phyloP scores from a whole-genome alignment of 2,329 filamentous ascomycete genomes.

The Keithomyces neogunnii region DNA sequence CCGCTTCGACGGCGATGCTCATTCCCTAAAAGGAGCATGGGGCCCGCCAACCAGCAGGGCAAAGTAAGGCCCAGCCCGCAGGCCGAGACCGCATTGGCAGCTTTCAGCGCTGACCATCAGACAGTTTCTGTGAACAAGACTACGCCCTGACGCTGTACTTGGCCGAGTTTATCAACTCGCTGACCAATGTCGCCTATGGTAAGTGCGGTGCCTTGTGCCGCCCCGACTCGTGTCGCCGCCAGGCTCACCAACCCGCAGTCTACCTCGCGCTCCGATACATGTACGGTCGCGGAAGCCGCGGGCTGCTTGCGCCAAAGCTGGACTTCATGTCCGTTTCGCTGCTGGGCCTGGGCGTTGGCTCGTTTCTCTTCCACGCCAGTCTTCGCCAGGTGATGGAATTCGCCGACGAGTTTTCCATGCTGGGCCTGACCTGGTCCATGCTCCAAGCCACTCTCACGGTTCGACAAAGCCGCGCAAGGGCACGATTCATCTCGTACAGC shows the following conservation, averaged over 20 bases:
- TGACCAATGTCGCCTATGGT: constrained; percentile 34
- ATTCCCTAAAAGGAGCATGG: constrained; percentile 26
- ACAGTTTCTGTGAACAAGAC: constrained; percentile 38
- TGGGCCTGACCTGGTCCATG: constrained; percentile 42
- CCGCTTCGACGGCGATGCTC: constrained; percentile 25
- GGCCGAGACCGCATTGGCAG: not conserved
- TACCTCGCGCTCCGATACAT: constrained; percentile 32
- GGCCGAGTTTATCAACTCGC: constrained; percentile 35
- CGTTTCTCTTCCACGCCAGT: constrained; percentile 35
- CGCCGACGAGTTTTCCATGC: constrained; percentile 52
- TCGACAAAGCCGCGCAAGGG: constrained; percentile 28
- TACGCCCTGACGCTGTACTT: constrained; percentile 33
- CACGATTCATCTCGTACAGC: constrained; percentile 22
- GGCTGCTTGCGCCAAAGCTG: constrained; percentile 20
- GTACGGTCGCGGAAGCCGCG: constrained; percentile 20
- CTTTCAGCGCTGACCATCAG: not conserved
- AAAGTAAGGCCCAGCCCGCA: constrained; percentile 18
- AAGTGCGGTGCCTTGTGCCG: constrained; percentile 23
- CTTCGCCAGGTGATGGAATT: constrained; percentile 34
- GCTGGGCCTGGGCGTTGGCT: constrained; percentile 32
- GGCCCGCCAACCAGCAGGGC: constrained; percentile 30
- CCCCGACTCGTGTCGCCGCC: not conserved
- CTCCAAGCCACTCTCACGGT: constrained; percentile 40
- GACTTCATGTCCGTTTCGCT: constrained; percentile 35
- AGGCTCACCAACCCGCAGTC: constrained; percentile 20